A percentile compares a stretch with the other conserved stretches of the same genome.
Conservation (phyloP, 306 rosid genomes). For the Prunus kanzakura region DNA sequence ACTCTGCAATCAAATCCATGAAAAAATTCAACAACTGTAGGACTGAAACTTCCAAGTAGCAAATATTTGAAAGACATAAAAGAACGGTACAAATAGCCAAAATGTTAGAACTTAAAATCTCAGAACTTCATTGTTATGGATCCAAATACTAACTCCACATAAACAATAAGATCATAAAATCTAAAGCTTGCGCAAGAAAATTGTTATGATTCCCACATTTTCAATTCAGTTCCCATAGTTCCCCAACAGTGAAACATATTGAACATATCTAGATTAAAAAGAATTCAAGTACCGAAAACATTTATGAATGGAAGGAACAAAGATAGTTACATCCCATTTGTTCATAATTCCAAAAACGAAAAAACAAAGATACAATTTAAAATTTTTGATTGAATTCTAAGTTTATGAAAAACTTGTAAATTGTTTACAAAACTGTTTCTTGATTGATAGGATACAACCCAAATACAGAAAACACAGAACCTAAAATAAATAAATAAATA, state of each 20-base stretch:
- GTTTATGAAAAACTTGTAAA: too few species aligned
- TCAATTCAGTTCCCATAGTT: not conserved
- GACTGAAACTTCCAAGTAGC: not conserved
- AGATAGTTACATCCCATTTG: not conserved
- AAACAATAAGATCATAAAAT: not conserved
- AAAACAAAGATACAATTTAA: not conserved
- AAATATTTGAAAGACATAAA: not conserved
- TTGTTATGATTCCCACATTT: not conserved
- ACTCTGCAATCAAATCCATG: conserved; percentile 35
- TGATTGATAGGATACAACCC: not conserved
- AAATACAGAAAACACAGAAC: not conserved
- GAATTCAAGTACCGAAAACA: not conserved
- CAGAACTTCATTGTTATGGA: not conserved
- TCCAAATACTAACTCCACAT: not conserved
- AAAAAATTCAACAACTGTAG: not conserved
- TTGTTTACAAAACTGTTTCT: too few species aligned
- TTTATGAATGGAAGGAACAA: not conserved
- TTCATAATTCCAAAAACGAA: too few species aligned
- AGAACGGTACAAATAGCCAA: not conserved
- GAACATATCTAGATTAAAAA: not conserved
- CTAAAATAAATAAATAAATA: not conserved
- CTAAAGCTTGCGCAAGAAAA: not conserved
- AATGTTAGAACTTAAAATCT: not conserved
- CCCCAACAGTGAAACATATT: not conserved
- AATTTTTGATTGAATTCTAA: too few species aligned